phyloP scores from a whole-genome alignment of 352 stramenopile species.

The Pythium grandisporangium region DNA sequence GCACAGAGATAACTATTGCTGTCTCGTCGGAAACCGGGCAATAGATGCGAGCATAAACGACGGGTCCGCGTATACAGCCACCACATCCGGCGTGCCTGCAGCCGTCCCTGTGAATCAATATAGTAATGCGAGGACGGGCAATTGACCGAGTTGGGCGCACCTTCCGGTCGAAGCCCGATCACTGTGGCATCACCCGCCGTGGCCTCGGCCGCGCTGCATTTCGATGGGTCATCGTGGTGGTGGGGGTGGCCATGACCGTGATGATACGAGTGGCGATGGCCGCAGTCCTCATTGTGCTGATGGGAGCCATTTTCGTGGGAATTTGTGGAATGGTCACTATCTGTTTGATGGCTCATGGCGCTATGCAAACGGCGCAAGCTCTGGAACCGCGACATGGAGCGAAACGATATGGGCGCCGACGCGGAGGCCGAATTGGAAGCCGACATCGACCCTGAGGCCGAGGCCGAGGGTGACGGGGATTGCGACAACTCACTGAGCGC shows the following conservation, averaged over 20 bases:
- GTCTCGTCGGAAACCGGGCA: constrained; percentile 54
- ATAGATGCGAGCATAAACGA: constrained; percentile 28
- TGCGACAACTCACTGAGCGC: constrained; percentile 9
- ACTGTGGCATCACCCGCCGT: too few species aligned
- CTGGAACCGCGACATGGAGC: constrained; percentile 6
- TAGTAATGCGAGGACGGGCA: constrained; percentile 56
- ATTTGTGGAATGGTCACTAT: constrained; percentile 14
- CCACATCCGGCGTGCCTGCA: constrained; percentile 43
- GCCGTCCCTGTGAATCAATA: constrained; percentile 32
- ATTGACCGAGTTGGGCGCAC: too few species aligned
- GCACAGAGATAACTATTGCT: constrained; percentile 74
- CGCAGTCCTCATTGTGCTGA: constrained; percentile 2
- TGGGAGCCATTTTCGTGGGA: constrained; percentile 18
- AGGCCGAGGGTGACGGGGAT: background rate
- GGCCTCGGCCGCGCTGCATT: constrained; percentile 1
- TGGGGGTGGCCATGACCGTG: background rate
- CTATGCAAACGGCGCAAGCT: constrained; percentile 13
- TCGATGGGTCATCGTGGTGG: background rate
- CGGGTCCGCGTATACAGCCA: constrained; percentile 43
- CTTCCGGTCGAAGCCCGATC: too few species aligned
- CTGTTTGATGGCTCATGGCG: constrained; percentile 15
- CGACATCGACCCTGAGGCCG: constrained; percentile 3
- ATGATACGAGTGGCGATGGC: background rate
- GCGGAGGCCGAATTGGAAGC: background rate
- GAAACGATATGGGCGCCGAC: background rate